Base-by-base conservation (phyloP, 768 basidiomycete species). In the Boletellus ananiceps region DNA sequence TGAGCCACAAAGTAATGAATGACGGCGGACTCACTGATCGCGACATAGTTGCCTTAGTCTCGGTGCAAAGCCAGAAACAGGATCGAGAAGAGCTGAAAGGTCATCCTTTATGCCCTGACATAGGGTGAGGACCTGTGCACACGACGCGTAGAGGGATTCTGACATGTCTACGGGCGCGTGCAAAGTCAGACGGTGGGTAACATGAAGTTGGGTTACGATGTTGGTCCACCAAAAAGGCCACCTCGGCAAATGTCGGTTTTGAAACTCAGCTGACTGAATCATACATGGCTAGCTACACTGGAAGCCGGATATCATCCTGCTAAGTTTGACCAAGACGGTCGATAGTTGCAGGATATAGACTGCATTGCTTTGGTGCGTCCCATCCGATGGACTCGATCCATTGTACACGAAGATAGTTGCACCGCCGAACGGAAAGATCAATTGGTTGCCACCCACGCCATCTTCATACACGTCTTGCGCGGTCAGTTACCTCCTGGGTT, bases 61-160 rank as follows among this genome's bases (percentile, higher is more conserved):
- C 0, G 87, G 86, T 12, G 88, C 86, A 64, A 86, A 86, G 0
- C 87, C 87, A 0, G 72, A 73, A 3, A 81, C 74, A 18, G 84
- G 84, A 51, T 88, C 75, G 7, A 89, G 73, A 8, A 90, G 66
- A 15, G 74, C 73, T 18, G 71, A 76, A 8, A 88, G 69, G 64
- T 88, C 83, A 44, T 75, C 70, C 47, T 73, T 71, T 54, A 72
- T 64, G 2, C 77, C 67, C 67, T 87, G 84, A 52, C 76, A 80
- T 33, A 80, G 57, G 0, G 77, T 69, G 9, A 88, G 76, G 14
- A 85, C 83, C 51, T 87, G 79, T 3, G 86, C 86, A 58, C 77
- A 86, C 8, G 81, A 74, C n/a, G 72, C 71, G 58, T 82, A 88
- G 11, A 88, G 73, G 8, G 65, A 59, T 14, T 67, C 65, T 19